Base-by-base conservation (phyloP, 495 filamentous ascomycete genomes). In the Amphirosellinia nigrospora region DNA sequence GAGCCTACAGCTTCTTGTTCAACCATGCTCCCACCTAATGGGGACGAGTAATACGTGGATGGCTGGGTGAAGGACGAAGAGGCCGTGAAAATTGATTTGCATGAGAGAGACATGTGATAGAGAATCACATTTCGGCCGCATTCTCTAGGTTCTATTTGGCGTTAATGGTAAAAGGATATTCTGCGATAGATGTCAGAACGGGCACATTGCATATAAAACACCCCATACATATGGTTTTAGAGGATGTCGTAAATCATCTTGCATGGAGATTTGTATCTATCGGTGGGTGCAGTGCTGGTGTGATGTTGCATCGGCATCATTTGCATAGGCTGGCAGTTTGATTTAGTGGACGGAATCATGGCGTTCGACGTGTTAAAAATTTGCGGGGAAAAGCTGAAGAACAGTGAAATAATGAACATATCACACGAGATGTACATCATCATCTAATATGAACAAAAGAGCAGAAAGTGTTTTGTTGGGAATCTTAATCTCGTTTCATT, bases 1-100 rank as follows among this genome's bases (percentile, higher is more conserved):
- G 28, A 72, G 63, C 0, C 23, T 45, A 2, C 50, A 83, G 81
- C 74, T 98, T 97, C 83, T 82, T 98, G 74, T 98, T 98, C 83
- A 96, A 91, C 67, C 94, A 98, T 81, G 93, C 94, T 39, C 92
- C 92, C 53, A 83, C 85, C 13, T 87, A 80, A 77, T 52, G 55
- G 36, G 6, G 21, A n/a, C 30, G 36, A 4, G 21, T 55, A 19
- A 36, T 66, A 15, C 55, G 1, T 69, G 58, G 9, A 11, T 21
- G 43, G 21, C 19, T 39, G 38, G 66, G 21, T 60, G 23, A 28
- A 13, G 5, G 38, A 69, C 19, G 21, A 30, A 66, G 34, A n/a
- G 34, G 34, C 21, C 5, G 21, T 36, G 19, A 21, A 56, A 43
- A 39, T 50, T 34, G 45, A 34, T 19, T 1, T 26, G 39, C 21